These are phyloP conservation scores for Ustilago esculenta DNA, from an alignment of 1,284 basidiomycete species.

Conservation along the genomic window DNA sequence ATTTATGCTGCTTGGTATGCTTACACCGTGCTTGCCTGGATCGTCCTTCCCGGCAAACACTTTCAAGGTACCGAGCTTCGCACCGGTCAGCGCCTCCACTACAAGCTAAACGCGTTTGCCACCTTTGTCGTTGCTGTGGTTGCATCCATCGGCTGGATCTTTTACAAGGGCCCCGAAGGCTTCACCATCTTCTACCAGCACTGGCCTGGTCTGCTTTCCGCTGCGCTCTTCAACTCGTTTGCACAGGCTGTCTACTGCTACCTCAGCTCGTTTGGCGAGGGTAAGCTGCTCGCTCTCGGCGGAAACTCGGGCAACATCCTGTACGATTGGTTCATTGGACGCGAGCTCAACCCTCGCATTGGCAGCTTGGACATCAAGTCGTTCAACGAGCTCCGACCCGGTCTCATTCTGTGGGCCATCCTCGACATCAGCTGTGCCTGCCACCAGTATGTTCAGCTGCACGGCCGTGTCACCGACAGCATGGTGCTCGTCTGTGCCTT, in stretches of 20 bases:
- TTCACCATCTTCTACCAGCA: constrained; percentile 92
- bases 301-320: constrained; percentile 89
- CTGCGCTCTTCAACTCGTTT: constrained; percentile 81
- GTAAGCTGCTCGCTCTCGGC: constrained; percentile 81
- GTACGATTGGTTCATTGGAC: constrained; percentile 97
- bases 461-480: constrained; percentile 82
- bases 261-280: constrained; percentile 74
- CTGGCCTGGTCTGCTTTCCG: constrained; percentile 88
- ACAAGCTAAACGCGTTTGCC: constrained; percentile 95
- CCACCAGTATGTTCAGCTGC: constrained; percentile 82
- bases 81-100: constrained; percentile 78
- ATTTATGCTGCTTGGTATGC: constrained; percentile 90
- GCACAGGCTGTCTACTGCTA: constrained; percentile 76
- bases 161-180: constrained; percentile 77
- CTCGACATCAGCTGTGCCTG: constrained; percentile 91
- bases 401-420: constrained; percentile 92
- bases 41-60: constrained; percentile 84
- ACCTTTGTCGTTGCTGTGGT: constrained; percentile 74
- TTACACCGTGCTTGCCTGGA: constrained; percentile 85
- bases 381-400: constrained; percentile 83
- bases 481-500: constrained; percentile 89
- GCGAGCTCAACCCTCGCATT: constrained; percentile 88
- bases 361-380: constrained; percentile 93
- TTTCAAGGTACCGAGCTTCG: constrained; percentile 82
- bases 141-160: constrained; percentile 77